Evolutionary conservation across 352 stramenopile genomes (phyloP).

Genomic region (Globisporangium parvum): DNA sequence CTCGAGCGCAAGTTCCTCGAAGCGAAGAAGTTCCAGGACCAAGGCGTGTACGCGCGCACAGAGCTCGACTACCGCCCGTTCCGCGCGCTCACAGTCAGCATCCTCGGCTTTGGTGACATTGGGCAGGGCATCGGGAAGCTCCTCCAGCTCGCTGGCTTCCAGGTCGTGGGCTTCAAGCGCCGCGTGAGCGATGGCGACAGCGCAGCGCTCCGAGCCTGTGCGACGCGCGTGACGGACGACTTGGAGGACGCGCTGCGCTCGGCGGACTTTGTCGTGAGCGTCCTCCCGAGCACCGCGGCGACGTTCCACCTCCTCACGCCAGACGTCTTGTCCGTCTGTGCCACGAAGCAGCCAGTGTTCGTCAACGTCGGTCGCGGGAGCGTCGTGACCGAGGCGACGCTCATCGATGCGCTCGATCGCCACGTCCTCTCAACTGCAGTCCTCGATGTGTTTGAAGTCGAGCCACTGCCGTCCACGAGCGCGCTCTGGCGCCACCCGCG

Average conservation of each 20-base stretch:
- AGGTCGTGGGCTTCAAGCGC: conserved; percentile 69
- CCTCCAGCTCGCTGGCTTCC: conserved; percentile 42
- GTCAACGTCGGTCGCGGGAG: conserved; percentile 87
- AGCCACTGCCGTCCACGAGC: conserved; percentile 45
- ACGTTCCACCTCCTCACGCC: conserved; percentile 66
- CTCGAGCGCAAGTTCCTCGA: conserved; percentile 62
- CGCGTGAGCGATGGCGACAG: conserved; percentile 20
- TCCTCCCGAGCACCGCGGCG: conserved; percentile 68
- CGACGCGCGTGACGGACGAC: conserved; percentile 37
- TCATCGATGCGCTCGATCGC: conserved; percentile 62
- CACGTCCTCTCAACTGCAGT: conserved; percentile 51
- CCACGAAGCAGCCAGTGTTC: conserved; percentile 67
- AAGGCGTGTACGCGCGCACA: conserved; percentile 29
- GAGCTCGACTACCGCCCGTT: conserved; percentile 40
- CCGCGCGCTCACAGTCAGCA: conserved; percentile 38
- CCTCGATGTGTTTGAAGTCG: conserved; percentile 59
- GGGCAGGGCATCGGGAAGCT: conserved; percentile 48
- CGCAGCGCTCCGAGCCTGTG: conserved; percentile 14
- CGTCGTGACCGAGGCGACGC: conserved; percentile 45
- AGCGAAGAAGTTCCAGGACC: conserved; percentile 28
- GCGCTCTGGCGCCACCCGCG: conserved; percentile 51
- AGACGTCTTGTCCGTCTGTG: conserved; percentile 33
- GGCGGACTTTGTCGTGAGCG: conserved; percentile 79
- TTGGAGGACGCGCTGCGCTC: conserved; percentile 33
- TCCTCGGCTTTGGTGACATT: conserved; percentile 61